Evolutionary conservation across 176 grass and related monocot species (phyloP).

Genomic region (Oryza australiensis): DNA sequence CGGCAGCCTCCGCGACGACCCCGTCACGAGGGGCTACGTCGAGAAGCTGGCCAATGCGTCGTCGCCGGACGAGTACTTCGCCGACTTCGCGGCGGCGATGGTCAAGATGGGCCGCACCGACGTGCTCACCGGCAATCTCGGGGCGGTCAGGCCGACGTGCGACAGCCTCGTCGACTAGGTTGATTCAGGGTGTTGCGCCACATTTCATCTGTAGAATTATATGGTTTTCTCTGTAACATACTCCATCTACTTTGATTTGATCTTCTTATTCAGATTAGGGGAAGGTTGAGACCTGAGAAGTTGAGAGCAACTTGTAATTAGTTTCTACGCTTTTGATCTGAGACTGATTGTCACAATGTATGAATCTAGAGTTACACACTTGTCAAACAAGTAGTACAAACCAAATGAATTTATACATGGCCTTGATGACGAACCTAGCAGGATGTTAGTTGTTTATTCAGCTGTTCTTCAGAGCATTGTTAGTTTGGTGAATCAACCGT

Average conservation of each 20-base stretch:
- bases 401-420: background rate
- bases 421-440: background rate
- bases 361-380: background rate
- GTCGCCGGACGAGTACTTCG: conserved; percentile 49
- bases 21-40: conserved; percentile 51
- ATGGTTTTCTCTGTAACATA: background rate
- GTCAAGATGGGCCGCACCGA: conserved; percentile 65
- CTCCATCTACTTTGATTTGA: background rate
- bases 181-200: background rate
- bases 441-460: background rate
- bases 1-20: conserved; percentile 52
- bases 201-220: background rate
- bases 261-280: conserved; percentile 4
- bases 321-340: background rate
- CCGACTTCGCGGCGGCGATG: conserved; percentile 47
- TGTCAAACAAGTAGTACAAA: background rate
- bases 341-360: background rate
- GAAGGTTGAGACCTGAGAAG: background rate
- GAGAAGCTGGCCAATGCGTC: conserved; percentile 47
- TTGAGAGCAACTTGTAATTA: background rate
- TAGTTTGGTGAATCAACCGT: conserved; percentile 32
- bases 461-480: background rate
- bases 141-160: conserved; percentile 43
- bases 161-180: conserved; percentile 54
- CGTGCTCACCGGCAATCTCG: conserved; percentile 37